phyloP scores from a whole-genome alignment of 495 filamentous ascomycete species.

The Aspergillus incahuasiensis region DNA sequence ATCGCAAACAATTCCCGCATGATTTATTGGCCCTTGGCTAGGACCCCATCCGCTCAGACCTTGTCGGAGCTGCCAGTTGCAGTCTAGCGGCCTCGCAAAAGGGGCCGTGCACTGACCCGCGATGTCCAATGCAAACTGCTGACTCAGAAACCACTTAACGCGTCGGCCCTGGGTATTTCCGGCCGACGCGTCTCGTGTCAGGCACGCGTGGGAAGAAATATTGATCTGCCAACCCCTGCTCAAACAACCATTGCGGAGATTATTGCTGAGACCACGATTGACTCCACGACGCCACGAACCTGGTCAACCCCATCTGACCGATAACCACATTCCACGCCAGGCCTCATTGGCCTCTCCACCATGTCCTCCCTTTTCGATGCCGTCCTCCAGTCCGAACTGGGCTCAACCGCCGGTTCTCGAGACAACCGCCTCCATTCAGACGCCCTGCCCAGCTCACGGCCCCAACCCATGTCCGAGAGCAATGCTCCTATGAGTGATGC shows the following conservation, averaged over 20 bases:
- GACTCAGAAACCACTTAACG: conserved; percentile 39
- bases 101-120: background rate
- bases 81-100: conserved; percentile 8
- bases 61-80: conserved; percentile 5
- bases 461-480: conserved; percentile 46
- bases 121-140: conserved; percentile 11
- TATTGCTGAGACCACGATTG: background rate
- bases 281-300: background rate
- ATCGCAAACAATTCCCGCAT: conserved; percentile 5
- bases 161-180: conserved; percentile 22
- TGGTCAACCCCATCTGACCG: background rate
- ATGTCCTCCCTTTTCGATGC: conserved; percentile 54
- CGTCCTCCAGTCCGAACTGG: conserved; percentile 48
- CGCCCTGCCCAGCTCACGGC: conserved; percentile 40
- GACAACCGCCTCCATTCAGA: conserved; percentile 33
- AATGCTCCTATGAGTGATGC: conserved; percentile 53
- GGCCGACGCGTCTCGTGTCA: conserved; percentile 35
- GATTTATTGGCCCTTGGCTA: background rate
- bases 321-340: conserved; percentile 2
- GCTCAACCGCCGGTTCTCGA: conserved; percentile 34
- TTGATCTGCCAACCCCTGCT: background rate
- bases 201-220: conserved; percentile 21
- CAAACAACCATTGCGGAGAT: too few species aligned
- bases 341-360: conserved; percentile 24
- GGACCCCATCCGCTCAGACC: conserved; percentile 9